Base-by-base conservation (phyloP, 1,139 yeast genomes). In the Yamadazyma jaroonii region DNA sequence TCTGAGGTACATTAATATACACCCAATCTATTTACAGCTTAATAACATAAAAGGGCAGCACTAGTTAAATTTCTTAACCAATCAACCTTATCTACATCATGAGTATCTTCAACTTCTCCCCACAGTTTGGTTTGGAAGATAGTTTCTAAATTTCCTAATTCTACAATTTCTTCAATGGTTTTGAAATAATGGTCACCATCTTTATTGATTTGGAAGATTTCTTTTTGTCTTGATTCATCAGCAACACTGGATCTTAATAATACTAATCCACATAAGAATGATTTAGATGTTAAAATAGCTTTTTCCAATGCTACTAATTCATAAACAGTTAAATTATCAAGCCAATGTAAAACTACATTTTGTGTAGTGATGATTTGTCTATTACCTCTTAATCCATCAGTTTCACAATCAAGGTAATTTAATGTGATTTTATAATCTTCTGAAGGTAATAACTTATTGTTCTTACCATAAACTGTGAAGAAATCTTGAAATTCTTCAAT, bases 21-120 rank as follows among this genome's bases (percentile, higher is more conserved):
- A n/a, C n/a, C n/a, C n/a, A n/a, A n/a, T n/a, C n/a, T n/a, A n/a
- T n/a, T n/a, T n/a, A 4, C 13, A 7, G 3, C 13, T 29, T 37
- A 48, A 31, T 47, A 42, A 30, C 59, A 49, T 24, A 84, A 61
- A 39, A 88, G 62, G n/a, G 89, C 84, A 25, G 96, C 94, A 49
- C 90, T 77, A 25, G 92, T 79, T 36, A 92, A 72, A 51, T 81
- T 82, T 60, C 97, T 78, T 49, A 87, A 71, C 59, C 95, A 74
- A 49, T 92, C 97, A 33, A 81, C 95, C 59, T 84, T 84, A 53
- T 88, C 95, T 12, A 92, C 97, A 59, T 92, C 98, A 56, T 92
- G 98, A 4, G 97, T 89, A 54, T 92, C 98, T 64, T 92, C 98
- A 17, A 92, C 97, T 60, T 92, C 97, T 29, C 98, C 98, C 98